Evolutionary conservation across 805 yeast genomes (phyloP), one percentile per base, ranked within the genome.

Genomic region (Teunomyces pallodes): DNA sequence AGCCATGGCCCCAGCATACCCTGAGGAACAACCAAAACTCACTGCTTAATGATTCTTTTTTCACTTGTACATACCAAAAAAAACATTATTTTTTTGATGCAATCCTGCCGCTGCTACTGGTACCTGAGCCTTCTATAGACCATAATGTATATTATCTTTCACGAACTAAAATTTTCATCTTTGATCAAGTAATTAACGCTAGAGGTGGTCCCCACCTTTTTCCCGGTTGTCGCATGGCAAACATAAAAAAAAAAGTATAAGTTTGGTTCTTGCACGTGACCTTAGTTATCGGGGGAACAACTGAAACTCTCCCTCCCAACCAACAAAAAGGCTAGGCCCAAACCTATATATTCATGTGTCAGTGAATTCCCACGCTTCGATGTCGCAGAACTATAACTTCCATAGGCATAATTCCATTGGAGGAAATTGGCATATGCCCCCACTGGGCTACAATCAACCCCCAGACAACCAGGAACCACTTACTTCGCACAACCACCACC

Each of bases 1-100:
- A n/a, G 57, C 73, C 13, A 56, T 71, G 54, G 76, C 75, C n/a
- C 77, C 77, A n/a, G 66, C 63, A 31, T 73, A 68, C 56, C 75
- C 76, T 5, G 78, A 72, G 40, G 75, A 72, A 54, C 66, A 66
- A 16, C 56, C 62, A 33, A 59, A 60, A 45, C 60, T 71, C 61
- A 65, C 73, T 48, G 76, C 76, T 42, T 71, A 60, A 52, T 20
- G 41, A 38, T 20, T 26, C 30, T 38, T 38, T 9, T 38, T 13
- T 38, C 29, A 10, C 41, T 32, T 47, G 46, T 24, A 42, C 28
- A 36, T 48, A 30, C 4, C 24, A 20, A 20, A 20, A 20, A 17
- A 17, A 20, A 20, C 4, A 14, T 31, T 31, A 4, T 10, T 10
- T 30, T n/a, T 36, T 20, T 39, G 36, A 45, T 30, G 26, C 42